phyloP scores from a whole-genome alignment of 1,139 yeast genomes.

The Diutina siamensis region DNA sequence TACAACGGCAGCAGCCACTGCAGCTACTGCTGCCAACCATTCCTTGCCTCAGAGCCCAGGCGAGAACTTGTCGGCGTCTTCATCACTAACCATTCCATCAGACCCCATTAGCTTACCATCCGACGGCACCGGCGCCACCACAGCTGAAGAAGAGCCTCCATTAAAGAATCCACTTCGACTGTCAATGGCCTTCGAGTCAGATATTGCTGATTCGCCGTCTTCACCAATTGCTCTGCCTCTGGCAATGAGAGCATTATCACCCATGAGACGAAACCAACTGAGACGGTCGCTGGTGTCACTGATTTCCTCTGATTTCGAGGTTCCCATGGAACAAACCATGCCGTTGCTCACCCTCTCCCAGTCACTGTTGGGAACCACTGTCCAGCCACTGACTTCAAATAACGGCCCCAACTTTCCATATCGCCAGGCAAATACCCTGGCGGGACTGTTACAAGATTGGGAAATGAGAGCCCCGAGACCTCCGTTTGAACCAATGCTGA shows the following conservation, averaged over 20 bases:
- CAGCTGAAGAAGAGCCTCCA: background rate
- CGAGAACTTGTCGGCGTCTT: background rate
- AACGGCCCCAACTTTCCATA: background rate
- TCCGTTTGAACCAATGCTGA: constrained; percentile 4
- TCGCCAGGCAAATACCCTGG: background rate
- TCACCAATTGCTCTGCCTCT: constrained; percentile 2
- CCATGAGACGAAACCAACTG: background rate
- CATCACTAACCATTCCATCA: background rate
- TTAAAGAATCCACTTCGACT: background rate
- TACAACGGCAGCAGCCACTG: too few relatives aligned
- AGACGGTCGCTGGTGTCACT: constrained; percentile 3
- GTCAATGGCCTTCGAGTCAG: background rate
- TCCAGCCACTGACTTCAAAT: background rate
- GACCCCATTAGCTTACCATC: background rate
- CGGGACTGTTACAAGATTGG: constrained; percentile 4
- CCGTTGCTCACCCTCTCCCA: constrained; percentile 6
- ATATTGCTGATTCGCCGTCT: constrained; percentile 2
- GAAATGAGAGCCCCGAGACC: constrained; percentile 2
- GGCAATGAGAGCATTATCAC: background rate
- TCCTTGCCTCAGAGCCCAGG: too few relatives aligned
- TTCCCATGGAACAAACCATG: constrained; percentile 1
- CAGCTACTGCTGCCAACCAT: too few relatives aligned
- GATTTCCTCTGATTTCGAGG: background rate
- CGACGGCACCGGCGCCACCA: background rate
- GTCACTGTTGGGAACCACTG: background rate